Base-by-base conservation (phyloP, 2,329 filamentous ascomycete species). In the Dactylellina parvicollis region DNA sequence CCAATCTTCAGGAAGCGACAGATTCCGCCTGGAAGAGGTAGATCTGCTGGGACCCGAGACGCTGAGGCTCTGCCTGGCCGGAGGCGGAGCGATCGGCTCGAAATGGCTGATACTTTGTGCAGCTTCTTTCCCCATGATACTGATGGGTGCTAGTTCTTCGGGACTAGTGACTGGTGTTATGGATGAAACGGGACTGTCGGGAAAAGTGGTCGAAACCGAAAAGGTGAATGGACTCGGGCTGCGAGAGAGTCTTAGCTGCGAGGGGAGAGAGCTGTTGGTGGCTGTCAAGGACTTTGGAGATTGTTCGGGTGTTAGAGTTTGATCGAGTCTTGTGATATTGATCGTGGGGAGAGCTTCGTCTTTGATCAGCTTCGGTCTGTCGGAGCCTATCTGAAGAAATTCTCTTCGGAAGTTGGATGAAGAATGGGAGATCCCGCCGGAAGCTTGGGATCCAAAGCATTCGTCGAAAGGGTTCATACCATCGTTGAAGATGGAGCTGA, bases 401-500 rank as follows among this genome's bases (percentile, higher is more conserved):
- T 73, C 69, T 20, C 59, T 73, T 26, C 69, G 61, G 2, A 69
- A n/a, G 47, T 47, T 34, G 14, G 61, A 74, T 2, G 34, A n/a
- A 18, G 56, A 49, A 32, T 61, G 28, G 14, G 66, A 50, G 18
- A 66, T 20, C 7, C 54, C 47, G 34, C 47, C 56, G 40, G 47
- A 38, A 12, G 47, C 42, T 26, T 40, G 30, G n/a, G 61, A 50
- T 30, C 49, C 62, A 59, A 74, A 74, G 50, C 38, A 69, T 59
- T 74, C 70, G 36, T 74, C 70, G 42, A 74, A 74, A 3, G 70
- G 70, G 18, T 74, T 74, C 70, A 74, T 74, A 56, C 70, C 70
- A 44, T 74, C 70, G 12, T 74, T 74, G 18, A 74, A 74, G 34
- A 74, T 74, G 20, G 70, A 74, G 42, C 55, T 69, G 42, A 74